Evolutionary conservation across 2,329 filamentous ascomycete genomes (phyloP).

Genomic region (Leptographium flavum): DNA sequence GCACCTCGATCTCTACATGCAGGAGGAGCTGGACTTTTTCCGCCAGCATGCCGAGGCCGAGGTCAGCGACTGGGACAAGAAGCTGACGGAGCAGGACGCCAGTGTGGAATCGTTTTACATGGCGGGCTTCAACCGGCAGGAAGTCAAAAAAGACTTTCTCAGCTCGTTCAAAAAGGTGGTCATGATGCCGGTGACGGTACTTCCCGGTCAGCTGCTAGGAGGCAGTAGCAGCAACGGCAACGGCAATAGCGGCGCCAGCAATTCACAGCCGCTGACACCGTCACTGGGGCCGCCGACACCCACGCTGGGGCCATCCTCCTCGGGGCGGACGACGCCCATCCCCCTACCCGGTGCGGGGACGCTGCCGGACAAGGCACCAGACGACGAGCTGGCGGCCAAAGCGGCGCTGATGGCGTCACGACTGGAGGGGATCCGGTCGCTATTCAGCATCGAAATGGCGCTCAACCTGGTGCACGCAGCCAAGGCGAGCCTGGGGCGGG

Average conservation of each 20-base stretch:
- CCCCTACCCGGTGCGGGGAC: neutral
- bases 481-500: slow-evolving; percentile 75
- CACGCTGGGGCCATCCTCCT: neutral
- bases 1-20: slow-evolving; percentile 84
- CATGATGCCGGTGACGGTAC: slow-evolving; percentile 93
- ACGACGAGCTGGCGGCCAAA: slow-evolving; percentile 86
- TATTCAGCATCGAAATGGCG: slow-evolving; percentile 94
- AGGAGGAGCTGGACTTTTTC: slow-evolving; percentile 83
- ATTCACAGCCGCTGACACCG: neutral
- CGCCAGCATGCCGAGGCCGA: slow-evolving; percentile 60
- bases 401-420: slow-evolving; percentile 94
- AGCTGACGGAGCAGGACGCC: slow-evolving; percentile 79
- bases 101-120: slow-evolving; percentile 89
- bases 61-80: slow-evolving; percentile 79
- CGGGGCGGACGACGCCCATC: slow-evolving; percentile 4
- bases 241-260: slow-evolving; percentile 11
- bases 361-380: slow-evolving; percentile 46
- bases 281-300: neutral
- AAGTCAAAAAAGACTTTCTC: slow-evolving; percentile 90
- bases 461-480: slow-evolving; percentile 78
- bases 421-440: slow-evolving; percentile 82
- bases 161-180: slow-evolving; percentile 97
- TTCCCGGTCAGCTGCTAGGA: slow-evolving; percentile 47
- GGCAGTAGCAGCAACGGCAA: slow-evolving; percentile 19
- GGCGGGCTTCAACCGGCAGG: slow-evolving; percentile 86